Evolutionary conservation across 352 stramenopile genomes (phyloP).

Genomic region (Pythium dissimile): DNA sequence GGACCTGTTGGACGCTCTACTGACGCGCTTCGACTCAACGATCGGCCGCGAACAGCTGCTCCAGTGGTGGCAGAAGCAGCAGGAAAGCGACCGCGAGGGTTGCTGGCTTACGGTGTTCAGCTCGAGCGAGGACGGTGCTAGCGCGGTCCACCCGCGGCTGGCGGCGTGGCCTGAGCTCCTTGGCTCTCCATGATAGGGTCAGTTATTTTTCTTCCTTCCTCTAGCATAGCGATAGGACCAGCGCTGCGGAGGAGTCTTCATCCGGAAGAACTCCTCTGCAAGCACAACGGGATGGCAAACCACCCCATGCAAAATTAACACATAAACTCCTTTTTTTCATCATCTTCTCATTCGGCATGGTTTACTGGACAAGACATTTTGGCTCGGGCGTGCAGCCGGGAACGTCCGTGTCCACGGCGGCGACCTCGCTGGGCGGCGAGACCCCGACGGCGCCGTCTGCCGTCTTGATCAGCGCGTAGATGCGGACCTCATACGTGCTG

Average conservation of each 20-base stretch:
- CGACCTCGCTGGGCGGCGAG: conserved; percentile 62
- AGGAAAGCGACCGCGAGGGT: conserved; percentile 8
- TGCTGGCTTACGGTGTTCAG: conserved; percentile 19
- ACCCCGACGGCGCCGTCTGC: conserved; percentile 34
- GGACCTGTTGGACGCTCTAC: conserved; percentile 48
- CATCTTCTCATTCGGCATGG: neutral
- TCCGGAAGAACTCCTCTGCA: too few relatives aligned
- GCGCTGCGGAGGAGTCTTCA: too few relatives aligned
- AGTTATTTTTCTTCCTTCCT: too few relatives aligned
- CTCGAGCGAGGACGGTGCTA: neutral
- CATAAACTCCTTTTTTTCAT: neutral
- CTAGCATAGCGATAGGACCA: neutral
- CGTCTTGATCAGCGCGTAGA: conserved; percentile 53
- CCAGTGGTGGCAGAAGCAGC: conserved; percentile 48
- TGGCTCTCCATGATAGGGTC: neutral
- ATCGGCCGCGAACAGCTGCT: conserved; percentile 35
- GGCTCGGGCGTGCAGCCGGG: conserved; percentile 73
- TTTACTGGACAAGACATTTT: conserved; percentile 33
- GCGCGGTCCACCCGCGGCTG: conserved; percentile 11
- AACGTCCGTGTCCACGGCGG: conserved; percentile 85
- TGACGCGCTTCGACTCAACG: conserved; percentile 29
- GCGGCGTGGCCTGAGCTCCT: conserved; percentile 9
- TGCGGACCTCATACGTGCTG: conserved; percentile 83
- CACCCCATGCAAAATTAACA: too few relatives aligned
- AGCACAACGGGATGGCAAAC: too few relatives aligned